Conservation (phyloP, 1,284 basidiomycete genomes). For the Ustilago tritici region DNA sequence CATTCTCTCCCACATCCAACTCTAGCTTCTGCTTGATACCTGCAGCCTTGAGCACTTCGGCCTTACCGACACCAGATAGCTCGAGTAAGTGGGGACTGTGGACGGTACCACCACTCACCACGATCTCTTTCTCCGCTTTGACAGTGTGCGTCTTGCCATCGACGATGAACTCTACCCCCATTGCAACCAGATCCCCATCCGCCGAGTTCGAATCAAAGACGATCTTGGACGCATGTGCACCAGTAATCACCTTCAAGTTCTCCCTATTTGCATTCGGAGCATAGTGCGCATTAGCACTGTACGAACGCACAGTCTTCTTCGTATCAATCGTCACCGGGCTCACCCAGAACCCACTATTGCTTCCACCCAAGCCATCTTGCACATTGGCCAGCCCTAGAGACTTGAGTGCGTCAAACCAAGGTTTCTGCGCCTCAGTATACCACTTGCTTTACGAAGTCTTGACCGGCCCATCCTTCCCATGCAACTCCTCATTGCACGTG, state of each 20-base stretch:
- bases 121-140: slow-evolving; percentile 71
- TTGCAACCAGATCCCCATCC: slow-evolving; percentile 47
- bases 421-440: slow-evolving; percentile 56
- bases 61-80: slow-evolving; percentile 54
- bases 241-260: slow-evolving; percentile 58
- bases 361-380: slow-evolving; percentile 41
- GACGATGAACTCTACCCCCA: slow-evolving; percentile 63
- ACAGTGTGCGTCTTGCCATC: slow-evolving; percentile 57
- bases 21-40: slow-evolving; percentile 48
- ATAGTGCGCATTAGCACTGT: slow-evolving; percentile 53
- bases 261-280: slow-evolving; percentile 39
- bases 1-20: slow-evolving; percentile 73
- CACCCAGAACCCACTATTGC: slow-evolving; percentile 58
- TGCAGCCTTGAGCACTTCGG: slow-evolving; percentile 41
- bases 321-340: slow-evolving; percentile 42
- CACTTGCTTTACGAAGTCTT: slow-evolving; percentile 55
- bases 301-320: slow-evolving; percentile 47
- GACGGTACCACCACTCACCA: slow-evolving; percentile 72
- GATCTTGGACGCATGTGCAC: slow-evolving; percentile 52
- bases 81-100: slow-evolving; percentile 68
- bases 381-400: slow-evolving; percentile 46
- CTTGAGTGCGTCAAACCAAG: slow-evolving; percentile 55
- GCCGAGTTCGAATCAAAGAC: slow-evolving; percentile 22
- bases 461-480: slow-evolving; percentile 50
- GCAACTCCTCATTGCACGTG: slow-evolving; percentile 38